phyloP scores from a whole-genome alignment of 1,284 basidiomycete species.

The Acaromyces ingoldii region DNA sequence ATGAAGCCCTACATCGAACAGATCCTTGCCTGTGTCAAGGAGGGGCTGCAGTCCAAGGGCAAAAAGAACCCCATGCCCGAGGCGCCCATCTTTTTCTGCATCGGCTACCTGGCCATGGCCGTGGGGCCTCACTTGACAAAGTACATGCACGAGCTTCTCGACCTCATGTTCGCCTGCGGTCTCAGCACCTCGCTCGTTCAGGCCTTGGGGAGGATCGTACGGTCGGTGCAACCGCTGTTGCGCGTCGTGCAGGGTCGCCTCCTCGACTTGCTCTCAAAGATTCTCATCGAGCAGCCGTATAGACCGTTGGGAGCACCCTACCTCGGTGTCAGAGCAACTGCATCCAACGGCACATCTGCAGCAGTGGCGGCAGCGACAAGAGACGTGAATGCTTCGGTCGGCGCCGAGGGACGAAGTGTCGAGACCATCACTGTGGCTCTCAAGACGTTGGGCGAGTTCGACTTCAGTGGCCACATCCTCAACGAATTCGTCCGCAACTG shows the following conservation, averaged over 20 bases:
- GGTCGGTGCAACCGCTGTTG: conserved; percentile 82
- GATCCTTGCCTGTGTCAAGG: conserved; percentile 84
- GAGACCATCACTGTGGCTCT: conserved; percentile 81
- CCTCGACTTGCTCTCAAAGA: conserved; percentile 40
- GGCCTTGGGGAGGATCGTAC: conserved; percentile 79
- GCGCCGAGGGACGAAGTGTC: background rate
- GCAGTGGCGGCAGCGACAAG: conserved; percentile 58
- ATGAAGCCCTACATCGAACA: conserved; percentile 95
- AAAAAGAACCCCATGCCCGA: conserved; percentile 90
- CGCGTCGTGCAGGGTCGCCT: conserved; percentile 80
- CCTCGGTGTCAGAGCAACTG: conserved; percentile 12
- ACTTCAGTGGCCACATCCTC: conserved; percentile 79
- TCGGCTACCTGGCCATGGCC: conserved; percentile 89
- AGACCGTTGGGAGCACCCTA: conserved; percentile 42
- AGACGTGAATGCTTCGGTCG: conserved; percentile 12
- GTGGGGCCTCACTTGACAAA: conserved; percentile 95
- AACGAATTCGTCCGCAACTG: conserved; percentile 94
- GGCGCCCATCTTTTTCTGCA: conserved; percentile 94
- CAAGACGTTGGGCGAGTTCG: conserved; percentile 82
- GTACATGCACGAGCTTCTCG: conserved; percentile 89
- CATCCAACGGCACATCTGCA: conserved; percentile 11
- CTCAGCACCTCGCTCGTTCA: conserved; percentile 82
- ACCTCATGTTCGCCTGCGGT: conserved; percentile 93
- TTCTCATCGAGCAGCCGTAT: conserved; percentile 45
- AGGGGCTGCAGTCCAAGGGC: conserved; percentile 75